Percentiles rank a stretch among this genome's conserved stretches.
These are phyloP conservation scores for Xylaria arbuscula DNA, from an alignment of 2,329 filamentous ascomycete species.

Conservation along the genomic window DNA sequence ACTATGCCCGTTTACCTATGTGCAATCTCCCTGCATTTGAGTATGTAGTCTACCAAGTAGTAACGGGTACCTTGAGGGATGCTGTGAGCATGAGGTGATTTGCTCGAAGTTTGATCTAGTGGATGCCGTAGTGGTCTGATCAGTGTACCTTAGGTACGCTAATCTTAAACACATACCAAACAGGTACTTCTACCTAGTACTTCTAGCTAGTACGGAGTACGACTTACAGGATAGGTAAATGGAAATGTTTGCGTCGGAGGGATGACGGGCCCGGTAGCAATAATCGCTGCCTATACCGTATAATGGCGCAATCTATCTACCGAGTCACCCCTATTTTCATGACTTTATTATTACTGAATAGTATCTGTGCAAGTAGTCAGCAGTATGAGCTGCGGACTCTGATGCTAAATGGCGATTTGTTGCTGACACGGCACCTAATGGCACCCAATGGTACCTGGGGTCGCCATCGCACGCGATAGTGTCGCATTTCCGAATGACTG, in stretches of 20 bases:
- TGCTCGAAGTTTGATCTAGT: background rate
- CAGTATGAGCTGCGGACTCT: background rate
- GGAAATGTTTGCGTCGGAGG: too few relatives aligned
- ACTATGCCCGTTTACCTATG: background rate
- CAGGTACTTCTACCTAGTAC: background rate
- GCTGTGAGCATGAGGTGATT: background rate
- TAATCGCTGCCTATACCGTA: too few relatives aligned
- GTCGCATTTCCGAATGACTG: slow-evolving; percentile 34
- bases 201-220: too few relatives aligned
- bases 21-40: background rate
- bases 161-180: background rate
- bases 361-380: background rate
- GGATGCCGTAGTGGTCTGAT: background rate
- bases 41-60: too few relatives aligned
- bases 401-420: background rate
- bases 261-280: too few relatives aligned
- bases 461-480: slow-evolving; percentile 40
- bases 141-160: background rate
- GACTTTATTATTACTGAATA: background rate
- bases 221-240: too few relatives aligned
- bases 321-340: background rate
- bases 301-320: too few relatives aligned
- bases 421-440: background rate
- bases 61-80: background rate
- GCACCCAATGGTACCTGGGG: slow-evolving; percentile 15